phyloP scores from a whole-genome alignment of 257 asterid genomes.

The Plantago major region DNA sequence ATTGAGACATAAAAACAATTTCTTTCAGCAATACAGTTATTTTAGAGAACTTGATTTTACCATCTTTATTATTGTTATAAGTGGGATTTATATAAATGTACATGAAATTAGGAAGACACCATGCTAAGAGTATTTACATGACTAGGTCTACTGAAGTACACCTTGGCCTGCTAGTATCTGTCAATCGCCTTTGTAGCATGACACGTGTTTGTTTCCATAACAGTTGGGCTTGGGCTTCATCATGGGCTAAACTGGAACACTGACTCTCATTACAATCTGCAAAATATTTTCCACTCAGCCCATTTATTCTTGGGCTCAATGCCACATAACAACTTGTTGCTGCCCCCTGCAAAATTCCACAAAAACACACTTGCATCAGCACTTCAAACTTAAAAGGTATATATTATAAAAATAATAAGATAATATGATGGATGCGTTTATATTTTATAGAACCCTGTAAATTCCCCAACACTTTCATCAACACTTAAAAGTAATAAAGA shows the following conservation, averaged over 20 bases:
- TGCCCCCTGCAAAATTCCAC: slow-evolving; percentile 55
- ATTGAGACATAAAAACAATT: no score
- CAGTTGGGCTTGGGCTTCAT: slow-evolving; percentile 43
- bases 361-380: background rate
- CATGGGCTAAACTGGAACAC: slow-evolving; percentile 61
- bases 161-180: slow-evolving; percentile 16
- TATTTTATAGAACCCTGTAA: no score
- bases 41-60: no score
- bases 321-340: slow-evolving; percentile 87
- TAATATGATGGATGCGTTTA: no score
- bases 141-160: slow-evolving; percentile 17
- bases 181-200: slow-evolving; percentile 42
- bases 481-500: background rate
- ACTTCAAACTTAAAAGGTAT: background rate
- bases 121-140: slow-evolving; percentile 34
- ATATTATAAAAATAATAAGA: no score
- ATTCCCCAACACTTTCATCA: background rate
- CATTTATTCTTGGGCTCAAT: slow-evolving; percentile 46
- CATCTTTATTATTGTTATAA: no score
- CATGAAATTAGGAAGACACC: no score
- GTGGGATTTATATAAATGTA: no score
- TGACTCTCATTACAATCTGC: slow-evolving; percentile 83
- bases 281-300: slow-evolving; percentile 69
- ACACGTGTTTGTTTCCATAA: slow-evolving; percentile 68
- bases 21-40: no score